phyloP scores from a whole-genome alignment of 148 eudicot species.

The Heliosperma pusillum region DNA sequence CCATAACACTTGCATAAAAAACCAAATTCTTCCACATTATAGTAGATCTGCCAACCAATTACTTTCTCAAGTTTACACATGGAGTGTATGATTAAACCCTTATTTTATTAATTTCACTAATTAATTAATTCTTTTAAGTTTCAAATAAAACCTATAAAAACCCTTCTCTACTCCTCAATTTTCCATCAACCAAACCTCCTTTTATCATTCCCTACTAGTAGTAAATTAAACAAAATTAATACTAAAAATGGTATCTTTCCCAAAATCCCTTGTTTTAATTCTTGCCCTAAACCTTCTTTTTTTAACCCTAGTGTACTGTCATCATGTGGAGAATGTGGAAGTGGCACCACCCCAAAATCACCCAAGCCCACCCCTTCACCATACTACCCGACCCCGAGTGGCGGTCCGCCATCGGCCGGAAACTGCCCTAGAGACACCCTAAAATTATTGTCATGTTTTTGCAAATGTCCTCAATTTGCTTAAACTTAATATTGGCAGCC shows the following conservation, averaged over 20 bases:
- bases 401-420: conserved; percentile 2
- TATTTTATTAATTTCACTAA: background rate
- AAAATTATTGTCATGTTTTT: conserved; percentile 47
- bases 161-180: background rate
- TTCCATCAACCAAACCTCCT: background rate
- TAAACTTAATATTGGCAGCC: conserved; percentile 34
- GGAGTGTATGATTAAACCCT: background rate
- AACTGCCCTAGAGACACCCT: conserved; percentile 39
- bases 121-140: conserved; percentile 3
- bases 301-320: conserved; percentile 30
- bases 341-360: background rate
- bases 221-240: background rate
- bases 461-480: conserved; percentile 41
- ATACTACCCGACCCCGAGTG: conserved; percentile 13
- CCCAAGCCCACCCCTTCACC: no score
- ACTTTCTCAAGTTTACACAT: conserved; percentile 18
- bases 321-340: conserved; percentile 31
- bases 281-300: conserved; percentile 41
- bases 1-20: background rate
- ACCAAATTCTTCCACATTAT: background rate
- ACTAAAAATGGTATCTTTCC: conserved; percentile 29
- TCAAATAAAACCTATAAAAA: conserved; percentile 25
- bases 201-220: background rate
- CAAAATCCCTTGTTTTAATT: conserved; percentile 30
- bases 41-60: conserved; percentile 7